phyloP scores from a whole-genome alignment of 176 grass and related monocot species.

The Saccharum officinarum region DNA sequence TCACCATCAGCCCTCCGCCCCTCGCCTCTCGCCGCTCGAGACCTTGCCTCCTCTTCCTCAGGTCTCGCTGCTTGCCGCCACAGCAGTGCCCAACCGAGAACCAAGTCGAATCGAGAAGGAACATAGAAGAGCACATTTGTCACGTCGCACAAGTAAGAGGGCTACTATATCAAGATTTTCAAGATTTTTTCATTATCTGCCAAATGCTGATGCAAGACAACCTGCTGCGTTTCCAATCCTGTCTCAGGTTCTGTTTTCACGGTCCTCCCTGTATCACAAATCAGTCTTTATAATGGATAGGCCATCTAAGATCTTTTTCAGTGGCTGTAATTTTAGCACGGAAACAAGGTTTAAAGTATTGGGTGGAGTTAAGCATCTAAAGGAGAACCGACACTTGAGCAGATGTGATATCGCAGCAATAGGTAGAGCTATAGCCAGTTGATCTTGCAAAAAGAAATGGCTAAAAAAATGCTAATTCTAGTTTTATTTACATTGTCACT shows the following conservation, averaged over 20 bases:
- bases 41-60: not conserved
- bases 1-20: not conserved
- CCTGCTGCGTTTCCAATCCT: constrained; percentile 10
- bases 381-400: constrained; percentile 58
- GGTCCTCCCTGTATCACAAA: constrained; percentile 67
- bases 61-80: not conserved
- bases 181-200: not conserved
- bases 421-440: not conserved
- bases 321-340: constrained; percentile 64
- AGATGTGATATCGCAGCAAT: not conserved
- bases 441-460: not conserved
- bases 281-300: constrained; percentile 76
- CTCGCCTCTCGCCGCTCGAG: not conserved
- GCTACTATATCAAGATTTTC: constrained; percentile 4
- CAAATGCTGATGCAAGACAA: not conserved
- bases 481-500: not conserved
- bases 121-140: constrained; percentile 63
- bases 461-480: not conserved
- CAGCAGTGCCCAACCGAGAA: not conserved
- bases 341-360: constrained; percentile 76
- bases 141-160: constrained; percentile 48
- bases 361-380: constrained; percentile 79
- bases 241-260: constrained; percentile 54
- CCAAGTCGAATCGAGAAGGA: not conserved
- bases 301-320: constrained; percentile 71